Base-by-base conservation (phyloP, 306 rosid species). In the Cercis canadensis region DNA sequence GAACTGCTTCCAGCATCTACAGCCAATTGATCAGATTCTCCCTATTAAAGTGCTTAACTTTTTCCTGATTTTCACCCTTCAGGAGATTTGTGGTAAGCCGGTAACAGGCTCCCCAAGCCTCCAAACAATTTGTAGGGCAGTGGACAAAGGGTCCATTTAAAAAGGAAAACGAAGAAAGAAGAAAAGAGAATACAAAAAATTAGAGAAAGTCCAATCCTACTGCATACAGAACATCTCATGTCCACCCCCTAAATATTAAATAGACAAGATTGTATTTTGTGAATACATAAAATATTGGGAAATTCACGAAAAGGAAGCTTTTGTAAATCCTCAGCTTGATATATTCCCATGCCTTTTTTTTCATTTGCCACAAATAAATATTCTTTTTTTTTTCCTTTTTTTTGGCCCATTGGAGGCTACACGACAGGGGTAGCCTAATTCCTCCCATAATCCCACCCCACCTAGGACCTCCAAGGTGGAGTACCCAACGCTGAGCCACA, bases 231-330 rank as follows among this genome's bases (percentile, higher is more conserved):
- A 61, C 44, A 55, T 52, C 49, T 10, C 64, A 72, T 1, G 1
- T 24, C 29, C n/a, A 76, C 70, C 51, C 57, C 33, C 19, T 0
- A n/a, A 39, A 24, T 24, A 24, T 3, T 24, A 24, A 24, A 24
- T 24, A 1, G 29, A 24, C 3, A 24, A 24, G 1, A n/a, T n/a
- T n/a, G n/a, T n/a, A n/a, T 3, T 24, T 24, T 55, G 12, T 21
- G 13, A 16, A 17, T 16, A 33, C 65, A 56, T 18, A 46, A 11
- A 44, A 62, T 70, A 65, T 29, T 46, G 16, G 46, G 43, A 60
- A 66, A 52, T 44, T 66, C 21, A 73, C 59, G 37, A 67, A 45
- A 12, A 43, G 21, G 54, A 72, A 57, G 3, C 19, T 7, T n/a
- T 57, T 8, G 1, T 57, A n/a, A 57, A 34, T n/a, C 67, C 52